Percentiles rank a stretch among this genome's conserved stretches.
Evolutionary conservation across 805 yeast species (phyloP).

Genomic region (Candida yuanshanica): DNA sequence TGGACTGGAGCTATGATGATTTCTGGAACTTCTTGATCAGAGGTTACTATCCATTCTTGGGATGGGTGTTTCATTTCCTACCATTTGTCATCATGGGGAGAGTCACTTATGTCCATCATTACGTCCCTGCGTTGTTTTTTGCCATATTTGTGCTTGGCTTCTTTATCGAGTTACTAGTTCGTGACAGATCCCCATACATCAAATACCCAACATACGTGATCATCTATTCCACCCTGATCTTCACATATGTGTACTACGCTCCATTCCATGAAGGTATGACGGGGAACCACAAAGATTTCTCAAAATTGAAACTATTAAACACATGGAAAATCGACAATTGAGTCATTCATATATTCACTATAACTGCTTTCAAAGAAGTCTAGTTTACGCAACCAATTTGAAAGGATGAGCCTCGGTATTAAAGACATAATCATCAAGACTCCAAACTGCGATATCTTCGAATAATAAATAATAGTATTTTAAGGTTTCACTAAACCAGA

Average conservation of each 20-base stretch:
- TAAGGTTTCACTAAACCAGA: constrained; percentile 56
- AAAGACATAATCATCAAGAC: constrained; percentile 48
- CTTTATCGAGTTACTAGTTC: constrained; percentile 23
- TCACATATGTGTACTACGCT: constrained; percentile 52
- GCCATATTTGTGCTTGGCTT: constrained; percentile 65
- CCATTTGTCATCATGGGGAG: constrained; percentile 94
- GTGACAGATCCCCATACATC: constrained; percentile 21
- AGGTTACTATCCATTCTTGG: constrained; percentile 80
- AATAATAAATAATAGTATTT: constrained; percentile 50
- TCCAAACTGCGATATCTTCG: constrained; percentile 35
- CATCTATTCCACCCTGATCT: constrained; percentile 47
- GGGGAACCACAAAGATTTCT: constrained; percentile 43
- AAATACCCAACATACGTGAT: constrained; percentile 33
- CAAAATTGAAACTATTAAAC: constrained; percentile 46
- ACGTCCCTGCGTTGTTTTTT: constrained; percentile 90
- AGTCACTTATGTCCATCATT: constrained; percentile 95
- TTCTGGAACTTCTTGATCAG: constrained; percentile 46
- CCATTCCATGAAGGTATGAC: constrained; percentile 81
- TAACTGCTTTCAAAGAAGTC: neutral
- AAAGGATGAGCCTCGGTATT: constrained; percentile 64
- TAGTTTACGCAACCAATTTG: constrained; percentile 13
- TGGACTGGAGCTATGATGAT: constrained; percentile 36
- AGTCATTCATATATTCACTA: neutral
- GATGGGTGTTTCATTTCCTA: constrained; percentile 84
- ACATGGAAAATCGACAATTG: constrained; percentile 41